These are phyloP conservation scores for Xylariaceae sp. DNA, from an alignment of 2,329 filamentous ascomycete species.

Conservation along the genomic window DNA sequence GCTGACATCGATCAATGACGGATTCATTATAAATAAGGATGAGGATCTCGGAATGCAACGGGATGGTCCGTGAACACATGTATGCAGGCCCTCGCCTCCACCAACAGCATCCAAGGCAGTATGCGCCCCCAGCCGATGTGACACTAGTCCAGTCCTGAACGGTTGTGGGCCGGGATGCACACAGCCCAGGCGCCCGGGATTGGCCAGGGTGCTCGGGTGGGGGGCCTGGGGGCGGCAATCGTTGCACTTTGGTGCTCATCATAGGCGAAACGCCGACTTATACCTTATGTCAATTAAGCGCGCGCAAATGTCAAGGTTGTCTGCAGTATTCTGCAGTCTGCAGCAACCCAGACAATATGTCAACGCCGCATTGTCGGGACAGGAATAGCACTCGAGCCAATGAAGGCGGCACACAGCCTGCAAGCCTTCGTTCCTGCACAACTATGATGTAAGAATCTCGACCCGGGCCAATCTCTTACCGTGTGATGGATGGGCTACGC, in stretches of 20 bases:
- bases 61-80: no score
- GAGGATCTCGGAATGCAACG: no score
- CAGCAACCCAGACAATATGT: not conserved
- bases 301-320: not conserved
- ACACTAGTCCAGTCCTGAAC: not conserved
- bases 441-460: constrained; percentile 3
- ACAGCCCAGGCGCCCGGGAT: not conserved
- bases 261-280: no score
- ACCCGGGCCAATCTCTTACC: constrained; percentile 12
- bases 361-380: not conserved
- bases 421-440: constrained; percentile 8
- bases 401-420: constrained; percentile 11
- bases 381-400: constrained; percentile 22
- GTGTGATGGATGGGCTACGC: constrained; percentile 17
- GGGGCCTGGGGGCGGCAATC: not conserved
- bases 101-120: no score
- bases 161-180: not conserved
- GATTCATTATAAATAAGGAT: no score
- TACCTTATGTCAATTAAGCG: not conserved
- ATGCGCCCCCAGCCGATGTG: not conserved
- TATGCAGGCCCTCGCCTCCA: no score
- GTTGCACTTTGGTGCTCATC: no score
- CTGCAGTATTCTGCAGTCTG: not conserved
- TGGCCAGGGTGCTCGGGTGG: no score
- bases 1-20: no score